Percentiles rank a stretch among this genome's conserved stretches.
Evolutionary conservation across 352 stramenopile genomes (phyloP).

Genomic region (Phytopythium litorale): DNA sequence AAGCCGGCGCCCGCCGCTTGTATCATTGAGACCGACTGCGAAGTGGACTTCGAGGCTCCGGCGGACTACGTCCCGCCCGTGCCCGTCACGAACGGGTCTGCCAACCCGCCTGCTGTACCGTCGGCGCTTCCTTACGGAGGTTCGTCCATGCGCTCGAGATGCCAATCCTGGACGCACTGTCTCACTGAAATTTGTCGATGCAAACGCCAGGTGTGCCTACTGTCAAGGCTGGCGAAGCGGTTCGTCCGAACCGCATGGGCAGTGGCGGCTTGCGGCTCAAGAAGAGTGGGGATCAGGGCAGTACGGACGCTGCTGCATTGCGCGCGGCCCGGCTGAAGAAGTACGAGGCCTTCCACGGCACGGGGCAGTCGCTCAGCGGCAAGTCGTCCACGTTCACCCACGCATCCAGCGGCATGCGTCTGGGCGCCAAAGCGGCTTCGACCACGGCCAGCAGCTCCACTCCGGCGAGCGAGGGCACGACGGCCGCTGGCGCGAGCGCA

Average conservation of each 20-base stretch:
- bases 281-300: slow-evolving; percentile 49
- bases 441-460: neutral
- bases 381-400: slow-evolving; percentile 30
- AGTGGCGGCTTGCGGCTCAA: slow-evolving; percentile 67
- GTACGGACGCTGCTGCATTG: slow-evolving; percentile 60
- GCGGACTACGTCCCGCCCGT: slow-evolving; percentile 70
- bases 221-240: slow-evolving; percentile 42
- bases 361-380: slow-evolving; percentile 68
- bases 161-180: slow-evolving; percentile 4
- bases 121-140: slow-evolving; percentile 64
- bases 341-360: slow-evolving; percentile 84
- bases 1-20: slow-evolving; percentile 94
- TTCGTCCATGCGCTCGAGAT: slow-evolving; percentile 15
- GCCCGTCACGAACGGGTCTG: slow-evolving; percentile 12
- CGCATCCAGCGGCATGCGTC: slow-evolving; percentile 12
- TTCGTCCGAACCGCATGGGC: slow-evolving; percentile 21
- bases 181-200: slow-evolving; percentile 1
- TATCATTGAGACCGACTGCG: slow-evolving; percentile 99
- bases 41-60: slow-evolving; percentile 99
- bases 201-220: slow-evolving; percentile 49
- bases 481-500: neutral
- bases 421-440: slow-evolving; percentile 14
- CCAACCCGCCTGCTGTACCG: slow-evolving; percentile 23
- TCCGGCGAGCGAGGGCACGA: neutral
- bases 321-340: slow-evolving; percentile 69